Conservation (phyloP, 2,329 filamentous ascomycete species). For the Colletotrichum tabaci region DNA sequence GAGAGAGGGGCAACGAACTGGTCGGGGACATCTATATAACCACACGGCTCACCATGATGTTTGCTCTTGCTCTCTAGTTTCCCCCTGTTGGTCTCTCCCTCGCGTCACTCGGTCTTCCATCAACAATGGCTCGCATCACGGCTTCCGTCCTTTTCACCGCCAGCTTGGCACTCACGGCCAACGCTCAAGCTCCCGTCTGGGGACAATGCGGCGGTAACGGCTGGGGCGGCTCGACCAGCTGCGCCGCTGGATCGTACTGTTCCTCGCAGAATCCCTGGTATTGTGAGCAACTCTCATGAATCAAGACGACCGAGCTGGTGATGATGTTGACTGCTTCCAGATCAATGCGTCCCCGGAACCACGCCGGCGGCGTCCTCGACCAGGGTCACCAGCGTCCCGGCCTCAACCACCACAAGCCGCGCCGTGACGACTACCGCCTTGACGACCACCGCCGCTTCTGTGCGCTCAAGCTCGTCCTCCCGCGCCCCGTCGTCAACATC, state of each 20-base stretch:
- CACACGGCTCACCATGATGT: not conserved
- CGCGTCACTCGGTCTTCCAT: not conserved
- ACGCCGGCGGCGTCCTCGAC: conserved; percentile 18
- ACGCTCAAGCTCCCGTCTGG: conserved; percentile 41
- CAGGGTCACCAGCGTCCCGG: conserved; percentile 18
- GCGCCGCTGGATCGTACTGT: conserved; percentile 58
- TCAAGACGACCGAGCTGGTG: not conserved
- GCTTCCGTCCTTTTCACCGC: conserved; percentile 13
- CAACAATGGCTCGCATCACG: conserved; percentile 31
- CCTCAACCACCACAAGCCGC: conserved; percentile 22
- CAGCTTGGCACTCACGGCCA: conserved; percentile 14
- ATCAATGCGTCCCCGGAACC: conserved; percentile 37
- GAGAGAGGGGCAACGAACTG: not conserved
- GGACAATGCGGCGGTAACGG: conserved; percentile 60
- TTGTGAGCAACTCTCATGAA: conserved; percentile 62
- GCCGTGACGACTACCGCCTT: conserved; percentile 12
- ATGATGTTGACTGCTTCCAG: not conserved
- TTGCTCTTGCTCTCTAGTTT: not conserved
- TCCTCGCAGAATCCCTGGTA: conserved; percentile 55
- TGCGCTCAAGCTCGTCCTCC: conserved; percentile 20
- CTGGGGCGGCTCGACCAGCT: conserved; percentile 56
- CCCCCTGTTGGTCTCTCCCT: no score
- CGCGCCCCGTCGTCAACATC: conserved; percentile 8
- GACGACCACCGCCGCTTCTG: conserved; percentile 23
- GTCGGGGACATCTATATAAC: not conserved